These are phyloP conservation scores for Sarcomyxa edulis DNA, from an alignment of 768 basidiomycete genomes.

Conservation along the genomic window DNA sequence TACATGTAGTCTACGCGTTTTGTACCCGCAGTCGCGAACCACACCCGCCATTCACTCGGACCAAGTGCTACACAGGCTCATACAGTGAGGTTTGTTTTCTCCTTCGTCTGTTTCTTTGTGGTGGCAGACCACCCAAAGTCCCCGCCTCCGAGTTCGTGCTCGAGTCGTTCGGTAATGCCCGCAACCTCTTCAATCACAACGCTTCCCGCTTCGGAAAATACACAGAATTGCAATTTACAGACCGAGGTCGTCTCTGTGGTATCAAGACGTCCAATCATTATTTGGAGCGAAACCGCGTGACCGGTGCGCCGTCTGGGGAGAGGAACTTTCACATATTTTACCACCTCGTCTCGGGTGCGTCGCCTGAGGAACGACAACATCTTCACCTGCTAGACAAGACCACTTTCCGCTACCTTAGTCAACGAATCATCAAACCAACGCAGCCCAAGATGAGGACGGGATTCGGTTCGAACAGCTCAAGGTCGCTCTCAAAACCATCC, in stretches of 20 bases:
- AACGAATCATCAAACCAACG: constrained; percentile 45
- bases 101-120: too few species aligned
- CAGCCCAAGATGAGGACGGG: constrained; percentile 74
- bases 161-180: constrained; percentile 90
- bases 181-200: constrained; percentile 88
- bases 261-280: constrained; percentile 97
- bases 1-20: too few species aligned
- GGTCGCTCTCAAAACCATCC: constrained; percentile 87
- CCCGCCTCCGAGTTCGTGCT: constrained; percentile 95
- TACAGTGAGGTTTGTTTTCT: too few species aligned
- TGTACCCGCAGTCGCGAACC: too few species aligned
- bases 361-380: constrained; percentile 82
- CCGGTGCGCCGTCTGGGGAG: constrained; percentile 83
- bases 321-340: constrained; percentile 98
- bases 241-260: constrained; percentile 83
- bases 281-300: constrained; percentile 87
- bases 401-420: constrained; percentile 83
- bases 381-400: constrained; percentile 79
- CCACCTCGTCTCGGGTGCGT: constrained; percentile 90
- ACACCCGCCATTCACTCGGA: too few species aligned
- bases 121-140: too few species aligned
- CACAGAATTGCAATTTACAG: constrained; percentile 95
- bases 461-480: constrained; percentile 91
- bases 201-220: constrained; percentile 98
- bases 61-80: too few species aligned